Conservation (phyloP, 345 rosid species). For the Eucalyptus virginea region DNA sequence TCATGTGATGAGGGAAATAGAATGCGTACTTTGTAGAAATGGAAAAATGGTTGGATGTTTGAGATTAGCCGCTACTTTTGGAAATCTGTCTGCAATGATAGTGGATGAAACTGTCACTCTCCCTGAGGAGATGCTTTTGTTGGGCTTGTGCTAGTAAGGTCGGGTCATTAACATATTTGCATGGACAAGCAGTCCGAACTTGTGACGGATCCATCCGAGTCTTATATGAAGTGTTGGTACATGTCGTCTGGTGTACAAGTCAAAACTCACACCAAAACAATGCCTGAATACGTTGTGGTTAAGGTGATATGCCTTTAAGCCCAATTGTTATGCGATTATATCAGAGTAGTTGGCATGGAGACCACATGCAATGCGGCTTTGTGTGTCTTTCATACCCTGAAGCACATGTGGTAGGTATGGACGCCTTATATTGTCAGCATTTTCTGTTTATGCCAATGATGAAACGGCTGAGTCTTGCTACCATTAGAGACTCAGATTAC, state of each 20-base stretch:
- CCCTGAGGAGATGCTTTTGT: background rate
- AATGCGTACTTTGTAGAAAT: background rate
- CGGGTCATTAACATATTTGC: background rate
- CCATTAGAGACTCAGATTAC: background rate
- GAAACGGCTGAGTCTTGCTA: background rate
- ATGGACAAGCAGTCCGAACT: background rate
- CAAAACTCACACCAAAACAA: background rate
- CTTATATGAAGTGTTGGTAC: background rate
- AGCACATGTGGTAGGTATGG: background rate
- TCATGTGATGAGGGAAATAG: background rate
- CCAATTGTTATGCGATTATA: background rate
- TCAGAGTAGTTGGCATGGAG: background rate
- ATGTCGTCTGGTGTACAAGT: background rate
- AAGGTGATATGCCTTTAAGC: background rate
- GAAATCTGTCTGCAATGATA: background rate
- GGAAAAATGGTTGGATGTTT: background rate
- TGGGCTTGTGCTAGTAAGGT: background rate
- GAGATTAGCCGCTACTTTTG: background rate
- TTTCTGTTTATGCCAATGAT: background rate
- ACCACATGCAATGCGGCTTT: background rate
- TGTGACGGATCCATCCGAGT: background rate
- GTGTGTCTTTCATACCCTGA: background rate
- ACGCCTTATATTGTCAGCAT: background rate
- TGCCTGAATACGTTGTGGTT: background rate
- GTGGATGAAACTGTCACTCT: background rate